A percentile compares a stretch with the other conserved stretches of the same genome.
phyloP scores from a whole-genome alignment of 2,329 filamentous ascomycete genomes.

The Niveomyces coronatus region DNA sequence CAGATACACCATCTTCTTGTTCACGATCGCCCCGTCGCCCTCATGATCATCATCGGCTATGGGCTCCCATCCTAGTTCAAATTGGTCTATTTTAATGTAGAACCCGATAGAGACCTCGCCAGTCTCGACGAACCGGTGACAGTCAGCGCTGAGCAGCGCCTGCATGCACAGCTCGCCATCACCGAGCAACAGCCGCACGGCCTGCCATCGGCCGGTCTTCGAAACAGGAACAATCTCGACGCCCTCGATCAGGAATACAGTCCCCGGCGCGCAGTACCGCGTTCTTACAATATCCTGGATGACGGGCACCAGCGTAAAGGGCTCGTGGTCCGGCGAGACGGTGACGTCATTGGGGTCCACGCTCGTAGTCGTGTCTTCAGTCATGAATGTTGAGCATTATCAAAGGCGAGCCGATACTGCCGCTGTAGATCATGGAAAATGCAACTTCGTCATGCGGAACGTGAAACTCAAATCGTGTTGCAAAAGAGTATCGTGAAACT shows the following conservation, averaged over 20 bases:
- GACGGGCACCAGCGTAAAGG: constrained; percentile 26
- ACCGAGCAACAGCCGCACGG: constrained; percentile 37
- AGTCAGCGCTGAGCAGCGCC: constrained; percentile 33
- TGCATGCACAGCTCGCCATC: constrained; percentile 47
- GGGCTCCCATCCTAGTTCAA: constrained; percentile 24
- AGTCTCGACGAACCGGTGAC: constrained; percentile 37
- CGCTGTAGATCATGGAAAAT: not conserved
- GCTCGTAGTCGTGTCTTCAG: constrained; percentile 10
- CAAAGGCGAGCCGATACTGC: not conserved
- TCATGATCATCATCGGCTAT: constrained; percentile 9
- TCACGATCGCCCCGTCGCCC: not conserved
- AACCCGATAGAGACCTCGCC: constrained; percentile 36
- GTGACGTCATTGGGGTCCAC: constrained; percentile 20
- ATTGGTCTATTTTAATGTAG: constrained; percentile 36
- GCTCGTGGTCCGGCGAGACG: constrained; percentile 13
- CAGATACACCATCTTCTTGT: constrained; percentile 30
- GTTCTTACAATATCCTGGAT: constrained; percentile 40
- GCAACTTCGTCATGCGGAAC: too few species aligned
- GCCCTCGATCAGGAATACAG: constrained; percentile 40
- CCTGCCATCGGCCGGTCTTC: constrained; percentile 28
- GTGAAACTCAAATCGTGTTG: not conserved
- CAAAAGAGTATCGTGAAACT: not conserved
- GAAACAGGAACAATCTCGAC: constrained; percentile 29
- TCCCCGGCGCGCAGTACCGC: constrained; percentile 34
- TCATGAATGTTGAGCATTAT: constrained; percentile 10